Percentiles rank a stretch among this genome's conserved stretches.
phyloP scores from a whole-genome alignment of 2,329 filamentous ascomycete species.

The Xylaria sp. region DNA sequence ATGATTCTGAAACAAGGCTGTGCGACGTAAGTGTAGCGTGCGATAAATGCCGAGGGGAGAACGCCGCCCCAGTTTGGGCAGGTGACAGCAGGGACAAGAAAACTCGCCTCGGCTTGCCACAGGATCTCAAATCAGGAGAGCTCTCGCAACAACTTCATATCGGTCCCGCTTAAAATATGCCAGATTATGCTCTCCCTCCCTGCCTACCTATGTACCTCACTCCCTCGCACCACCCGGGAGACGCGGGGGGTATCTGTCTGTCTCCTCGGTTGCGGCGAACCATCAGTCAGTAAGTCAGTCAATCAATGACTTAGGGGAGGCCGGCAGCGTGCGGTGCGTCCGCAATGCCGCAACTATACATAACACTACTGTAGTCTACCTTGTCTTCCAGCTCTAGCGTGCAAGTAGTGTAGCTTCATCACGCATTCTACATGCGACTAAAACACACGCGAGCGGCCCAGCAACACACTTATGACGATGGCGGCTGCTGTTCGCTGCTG shows the following conservation, averaged over 20 bases:
- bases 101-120: conserved; percentile 28
- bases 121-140: conserved; percentile 32
- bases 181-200: conserved; percentile 15
- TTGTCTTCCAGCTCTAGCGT: neutral
- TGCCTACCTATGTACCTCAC: neutral
- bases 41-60: conserved; percentile 11
- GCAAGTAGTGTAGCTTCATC: neutral
- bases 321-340: neutral
- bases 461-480: neutral
- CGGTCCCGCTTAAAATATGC: conserved; percentile 12
- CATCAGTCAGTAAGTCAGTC: neutral
- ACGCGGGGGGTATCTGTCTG: neutral
- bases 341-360: conserved; percentile 14
- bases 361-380: neutral
- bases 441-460: conserved; percentile 26
- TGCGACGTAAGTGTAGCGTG: conserved; percentile 22
- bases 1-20: conserved; percentile 33
- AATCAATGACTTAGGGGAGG: neutral
- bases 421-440: conserved; percentile 16
- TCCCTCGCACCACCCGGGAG: neutral
- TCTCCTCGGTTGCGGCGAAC: neutral
- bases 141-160: neutral
- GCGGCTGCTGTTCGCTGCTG: no score
- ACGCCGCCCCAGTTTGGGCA: conserved; percentile 27
- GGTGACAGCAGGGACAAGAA: conserved; percentile 22